phyloP scores from a whole-genome alignment of 345 rosid species.

The Arabidopsis arenosa region DNA sequence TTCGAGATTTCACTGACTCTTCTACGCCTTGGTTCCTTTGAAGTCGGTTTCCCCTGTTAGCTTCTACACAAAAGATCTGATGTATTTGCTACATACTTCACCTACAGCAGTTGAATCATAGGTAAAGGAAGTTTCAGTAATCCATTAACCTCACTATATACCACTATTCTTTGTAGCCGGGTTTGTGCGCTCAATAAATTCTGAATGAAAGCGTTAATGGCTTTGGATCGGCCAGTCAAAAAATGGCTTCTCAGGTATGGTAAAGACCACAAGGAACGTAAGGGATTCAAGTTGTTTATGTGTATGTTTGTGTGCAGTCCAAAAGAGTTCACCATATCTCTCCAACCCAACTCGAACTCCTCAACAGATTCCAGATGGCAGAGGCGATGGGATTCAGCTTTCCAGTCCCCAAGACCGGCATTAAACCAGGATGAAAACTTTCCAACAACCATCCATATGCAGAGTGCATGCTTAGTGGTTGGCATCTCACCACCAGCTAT shows the following conservation, averaged over 20 bases:
- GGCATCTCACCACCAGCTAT: constrained; percentile 82
- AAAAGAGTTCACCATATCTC: constrained; percentile 82
- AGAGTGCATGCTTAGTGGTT: constrained; percentile 81
- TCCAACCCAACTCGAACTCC: constrained; percentile 92
- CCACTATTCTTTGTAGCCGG: constrained; percentile 45
- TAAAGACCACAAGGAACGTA: constrained; percentile 80
- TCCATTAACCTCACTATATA: background rate
- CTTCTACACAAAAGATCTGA: constrained; percentile 79
- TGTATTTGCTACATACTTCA: constrained; percentile 79
- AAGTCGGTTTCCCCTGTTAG: constrained; percentile 44
- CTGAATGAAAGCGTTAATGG: constrained; percentile 90
- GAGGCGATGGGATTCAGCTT: constrained; percentile 81
- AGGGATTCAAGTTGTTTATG: constrained; percentile 65
- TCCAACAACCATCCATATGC: constrained; percentile 96
- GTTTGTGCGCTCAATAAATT: constrained; percentile 90
- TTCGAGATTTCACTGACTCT: constrained; percentile 35
- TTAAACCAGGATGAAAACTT: constrained; percentile 98
- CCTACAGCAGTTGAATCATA: constrained; percentile 54
- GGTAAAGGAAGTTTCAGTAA: constrained; percentile 22
- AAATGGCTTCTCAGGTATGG: constrained; percentile 90
- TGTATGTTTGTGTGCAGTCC: constrained; percentile 91
- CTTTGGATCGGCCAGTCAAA: constrained; percentile 83
- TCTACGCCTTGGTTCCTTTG: background rate
- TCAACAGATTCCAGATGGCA: constrained; percentile 82
- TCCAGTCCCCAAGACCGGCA: constrained; percentile 96